A percentile compares a stretch with the other conserved stretches of the same genome.
These are phyloP conservation scores for Chaetomiaceae sp. DNA, from an alignment of 2,329 filamentous ascomycete genomes.

Conservation along the genomic window DNA sequence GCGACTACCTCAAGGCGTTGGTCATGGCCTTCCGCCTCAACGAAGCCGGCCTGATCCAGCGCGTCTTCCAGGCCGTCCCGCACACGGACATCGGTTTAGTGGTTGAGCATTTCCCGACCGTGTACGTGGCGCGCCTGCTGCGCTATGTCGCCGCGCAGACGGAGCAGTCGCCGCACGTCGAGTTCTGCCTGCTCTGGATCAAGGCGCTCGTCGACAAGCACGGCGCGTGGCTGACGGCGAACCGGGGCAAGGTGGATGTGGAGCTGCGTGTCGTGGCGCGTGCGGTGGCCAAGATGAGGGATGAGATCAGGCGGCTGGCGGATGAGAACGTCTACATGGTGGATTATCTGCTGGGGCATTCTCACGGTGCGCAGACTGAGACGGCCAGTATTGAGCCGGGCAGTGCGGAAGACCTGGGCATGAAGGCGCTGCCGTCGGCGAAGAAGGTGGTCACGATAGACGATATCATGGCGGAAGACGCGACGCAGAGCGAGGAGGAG, in stretches of 20 bases:
- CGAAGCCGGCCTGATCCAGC: slow-evolving; percentile 71
- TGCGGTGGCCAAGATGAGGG: slow-evolving; percentile 71
- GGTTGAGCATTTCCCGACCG: slow-evolving; percentile 69
- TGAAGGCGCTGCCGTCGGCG: slow-evolving; percentile 27
- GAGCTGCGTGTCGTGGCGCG: slow-evolving; percentile 79
- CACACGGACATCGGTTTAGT: slow-evolving; percentile 68
- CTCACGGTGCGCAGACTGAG: slow-evolving; percentile 25
- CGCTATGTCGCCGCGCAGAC: slow-evolving; percentile 83
- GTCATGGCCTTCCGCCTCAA: slow-evolving; percentile 98
- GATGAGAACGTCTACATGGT: slow-evolving; percentile 88
- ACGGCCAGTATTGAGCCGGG: slow-evolving; percentile 16
- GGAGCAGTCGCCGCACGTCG: slow-evolving; percentile 85
- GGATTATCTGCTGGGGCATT: slow-evolving; percentile 66
- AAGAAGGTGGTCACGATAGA: slow-evolving; percentile 22
- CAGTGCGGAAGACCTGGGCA: slow-evolving; percentile 19
- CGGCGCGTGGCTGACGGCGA: slow-evolving; percentile 77
- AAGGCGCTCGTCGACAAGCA: slow-evolving; percentile 75
- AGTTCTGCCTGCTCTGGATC: slow-evolving; percentile 93
- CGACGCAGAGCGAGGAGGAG: slow-evolving; percentile 34
- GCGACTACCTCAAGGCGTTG: slow-evolving; percentile 83
- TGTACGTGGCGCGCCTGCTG: slow-evolving; percentile 80
- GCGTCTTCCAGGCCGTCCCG: slow-evolving; percentile 80
- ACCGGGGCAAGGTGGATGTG: slow-evolving; percentile 70
- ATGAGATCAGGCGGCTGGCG: slow-evolving; percentile 73
- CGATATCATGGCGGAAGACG: slow-evolving; percentile 28